These are phyloP conservation scores for Boeremia lycopersici DNA, from an alignment of 2,329 filamentous ascomycete species.

Conservation along the genomic window DNA sequence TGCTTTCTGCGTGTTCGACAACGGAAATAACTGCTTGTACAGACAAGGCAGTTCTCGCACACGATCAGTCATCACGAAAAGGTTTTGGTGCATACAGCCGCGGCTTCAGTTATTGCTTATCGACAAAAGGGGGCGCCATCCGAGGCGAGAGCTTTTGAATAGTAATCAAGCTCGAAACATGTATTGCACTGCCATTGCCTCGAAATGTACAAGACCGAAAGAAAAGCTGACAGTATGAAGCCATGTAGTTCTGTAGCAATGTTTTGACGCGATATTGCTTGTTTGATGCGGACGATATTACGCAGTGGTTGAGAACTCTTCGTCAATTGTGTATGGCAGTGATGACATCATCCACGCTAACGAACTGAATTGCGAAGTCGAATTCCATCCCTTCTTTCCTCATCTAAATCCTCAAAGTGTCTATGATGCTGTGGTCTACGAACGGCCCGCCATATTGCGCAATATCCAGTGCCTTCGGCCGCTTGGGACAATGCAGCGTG, in stretches of 20 bases:
- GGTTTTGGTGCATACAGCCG: neutral
- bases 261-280: too few relatives aligned
- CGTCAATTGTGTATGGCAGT: neutral
- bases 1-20: neutral
- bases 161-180: slow-evolving; percentile 4
- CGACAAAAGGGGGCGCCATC: neutral
- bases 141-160: slow-evolving; percentile 7
- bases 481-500: too few relatives aligned
- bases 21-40: neutral
- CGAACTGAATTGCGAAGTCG: neutral
- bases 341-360: slow-evolving; percentile 1
- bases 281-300: neutral
- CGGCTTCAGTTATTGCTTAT: neutral
- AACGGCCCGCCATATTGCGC: neutral
- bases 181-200: neutral
- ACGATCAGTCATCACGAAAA: slow-evolving; percentile 5
- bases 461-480: too few relatives aligned
- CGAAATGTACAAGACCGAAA: neutral
- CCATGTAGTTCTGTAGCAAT: neutral
- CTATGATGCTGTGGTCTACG: too few relatives aligned
- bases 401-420: neutral
- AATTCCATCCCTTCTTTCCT: neutral
- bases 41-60: neutral
- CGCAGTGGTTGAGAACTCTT: neutral
- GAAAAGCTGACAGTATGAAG: too few relatives aligned